Base-by-base conservation (phyloP, 768 basidiomycete genomes). In the Dioszegia crocea region DNA sequence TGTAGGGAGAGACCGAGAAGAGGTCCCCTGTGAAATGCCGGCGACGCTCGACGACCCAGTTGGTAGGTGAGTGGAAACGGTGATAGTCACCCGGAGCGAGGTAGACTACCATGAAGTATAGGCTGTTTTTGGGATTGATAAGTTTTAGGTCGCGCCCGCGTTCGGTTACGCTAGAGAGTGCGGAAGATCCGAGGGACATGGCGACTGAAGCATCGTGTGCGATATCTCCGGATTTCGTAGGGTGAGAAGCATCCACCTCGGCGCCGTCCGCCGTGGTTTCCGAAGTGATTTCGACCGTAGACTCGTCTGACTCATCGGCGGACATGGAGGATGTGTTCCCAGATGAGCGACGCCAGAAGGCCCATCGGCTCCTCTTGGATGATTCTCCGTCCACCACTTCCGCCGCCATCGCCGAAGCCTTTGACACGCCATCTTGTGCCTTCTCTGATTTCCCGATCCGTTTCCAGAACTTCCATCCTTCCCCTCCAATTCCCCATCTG, bases 31-130 rank as follows among this genome's bases (percentile, higher is more conserved):
- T 85, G 69, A 99, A 98, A 76, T 99, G 96, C 39, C 96, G 79
- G 61, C 96, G 80, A 71, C 88, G 88, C 80, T 99, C 93, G 17
- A 97, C 94, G 4, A 99, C 92, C 96, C 96, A 98, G 6, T 89
- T 85, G 0, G 91, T 86, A 1, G 96, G 94, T 50, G 86, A 88
- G 77, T 99, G 96, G 83, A 96, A 99, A 16, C 94, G 85, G 71
- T 99, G 94, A 77, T 98, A 98, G 74, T 99, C 96, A 1, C 96
- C 94, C 0, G 96, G 96, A 0, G 94, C 96, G 56, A 99, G 88
- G 79, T 98, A 99, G 60, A 99, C 88, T 66, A 99, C 96, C 23
- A 88, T 80, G 77, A 97, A 99, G 79, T 85, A 96, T 23, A 98
- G 84, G 17, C 85, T 82, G 72, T 97, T 87, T 14, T 89, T 91